Evolutionary conservation across 208 protist species (phyloP), one percentile per base, ranked within the genome.

Genomic region (Acanthamoeba triangularis): DNA sequence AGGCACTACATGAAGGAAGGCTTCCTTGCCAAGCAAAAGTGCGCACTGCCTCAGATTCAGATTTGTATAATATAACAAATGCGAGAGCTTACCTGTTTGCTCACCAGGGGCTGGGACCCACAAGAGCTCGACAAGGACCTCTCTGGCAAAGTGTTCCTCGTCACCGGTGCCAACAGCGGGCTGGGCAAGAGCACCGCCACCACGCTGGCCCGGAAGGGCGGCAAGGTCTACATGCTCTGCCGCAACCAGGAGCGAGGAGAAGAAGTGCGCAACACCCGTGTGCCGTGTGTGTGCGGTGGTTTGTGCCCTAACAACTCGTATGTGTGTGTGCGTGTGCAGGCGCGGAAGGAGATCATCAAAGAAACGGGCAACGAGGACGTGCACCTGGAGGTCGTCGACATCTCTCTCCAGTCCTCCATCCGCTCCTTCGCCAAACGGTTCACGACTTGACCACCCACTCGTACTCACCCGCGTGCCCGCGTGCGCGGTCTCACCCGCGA

Each of bases 151-250:
- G 80, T 88, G 44, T 88, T 63, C 41, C 41, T 88, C 41, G 80
- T 88, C 44, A 88, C 80, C 8, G 69, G 69, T 78, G 90, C 90
- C 49, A 94, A 94, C 90, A 84, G 49, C 25, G 90, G 90, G 28
- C 59, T 94, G 13, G 90, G 90, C 65, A 69, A 59, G 30, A 49
- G 33, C 44, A 94, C 90, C 14, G 90, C 90, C 41, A 54, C 33
- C 2, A 35, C n/a, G 16, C 59, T 94, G 65, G 90, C 90, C 30
- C 5, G 23, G n/a, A 54, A 82, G 49, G 90, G 90, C n/a, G 90
- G 49, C 65, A 14, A 28, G 8, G 90, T 94, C 30, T 85, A 84
- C 90, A 14, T 94, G 69, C 90, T 94, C 35, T 94, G 90, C 90
- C 65, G 90, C 8, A 84, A 30, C 35, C 59, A 54, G 67, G 74